These are phyloP conservation scores for Cutaneotrichosporon sp. DNA, from an alignment of 1,284 basidiomycete genomes.

Conservation along the genomic window DNA sequence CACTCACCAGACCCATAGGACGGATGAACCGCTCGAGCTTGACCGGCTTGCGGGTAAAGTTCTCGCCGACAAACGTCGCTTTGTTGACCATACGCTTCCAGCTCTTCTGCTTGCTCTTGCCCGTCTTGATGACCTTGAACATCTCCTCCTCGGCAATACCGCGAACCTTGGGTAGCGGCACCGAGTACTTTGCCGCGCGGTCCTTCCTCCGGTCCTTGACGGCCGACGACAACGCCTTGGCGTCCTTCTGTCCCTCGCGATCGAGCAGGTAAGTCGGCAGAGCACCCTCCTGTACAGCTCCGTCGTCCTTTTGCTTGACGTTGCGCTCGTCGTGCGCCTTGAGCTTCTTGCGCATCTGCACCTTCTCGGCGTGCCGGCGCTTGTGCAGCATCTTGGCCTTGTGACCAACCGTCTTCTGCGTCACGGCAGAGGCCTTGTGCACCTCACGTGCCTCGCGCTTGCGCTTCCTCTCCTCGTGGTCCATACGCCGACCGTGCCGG, in stretches of 20 bases:
- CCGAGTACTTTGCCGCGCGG: conserved; percentile 96
- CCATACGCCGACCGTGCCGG: conserved; percentile 53
- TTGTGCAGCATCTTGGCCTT: conserved; percentile 98
- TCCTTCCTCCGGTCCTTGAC: conserved; percentile 99
- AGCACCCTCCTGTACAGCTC: conserved; percentile 79
- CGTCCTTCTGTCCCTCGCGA: conserved; percentile 94
- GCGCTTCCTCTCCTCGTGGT: conserved; percentile 59
- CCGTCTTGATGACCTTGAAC: conserved; percentile 99
- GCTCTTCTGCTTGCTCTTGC: conserved; percentile 92
- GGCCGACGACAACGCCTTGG: conserved; percentile 93
- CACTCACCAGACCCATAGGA: conserved; percentile 76
- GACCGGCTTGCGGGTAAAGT: conserved; percentile 96
- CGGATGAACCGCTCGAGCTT: conserved; percentile 99
- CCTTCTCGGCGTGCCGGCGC: conserved; percentile 93
- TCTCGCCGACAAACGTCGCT: conserved; percentile 97
- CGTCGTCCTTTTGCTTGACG: conserved; percentile 86
- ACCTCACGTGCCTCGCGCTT: conserved; percentile 87
- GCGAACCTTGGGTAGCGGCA: conserved; percentile 92
- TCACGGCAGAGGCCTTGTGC: conserved; percentile 82
- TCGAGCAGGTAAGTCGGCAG: conserved; percentile 94
- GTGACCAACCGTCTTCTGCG: conserved; percentile 92
- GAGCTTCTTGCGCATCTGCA: conserved; percentile 98
- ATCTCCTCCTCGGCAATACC: conserved; percentile 99
- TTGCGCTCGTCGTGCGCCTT: conserved; percentile 99
- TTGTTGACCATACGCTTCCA: conserved; percentile 99